Base-by-base conservation (phyloP, 768 basidiomycete genomes). In the Agrocybe praecox region DNA sequence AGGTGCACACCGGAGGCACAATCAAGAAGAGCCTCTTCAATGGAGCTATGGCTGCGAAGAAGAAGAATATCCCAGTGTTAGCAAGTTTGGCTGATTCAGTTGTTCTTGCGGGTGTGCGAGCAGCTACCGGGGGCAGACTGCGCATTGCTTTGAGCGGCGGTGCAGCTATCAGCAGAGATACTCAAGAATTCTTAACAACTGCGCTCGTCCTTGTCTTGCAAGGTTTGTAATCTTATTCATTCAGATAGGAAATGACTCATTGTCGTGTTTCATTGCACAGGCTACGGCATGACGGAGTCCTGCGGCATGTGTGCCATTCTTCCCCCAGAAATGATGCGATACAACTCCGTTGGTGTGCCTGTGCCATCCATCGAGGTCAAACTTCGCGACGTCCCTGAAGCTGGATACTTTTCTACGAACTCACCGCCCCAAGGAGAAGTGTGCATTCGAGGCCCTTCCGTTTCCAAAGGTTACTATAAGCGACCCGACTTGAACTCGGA, bases 221-320 rank as follows among this genome's bases (percentile, higher is more conserved):
- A 77, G 96, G 96, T 94, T 57, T 56, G 80, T 68, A 32, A 42
- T 42, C 18, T 17, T 44, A 12, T 33, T 42, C 51, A 34, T 18
- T 10, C 43, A 23, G 32, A 48, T 36, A 8, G 45, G 21, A 12
- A 33, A 17, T 45, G 26, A 10, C 7, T 42, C 47, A 42, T 12
- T 26, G 5, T 8, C 34, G 34, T 62, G 36, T 26, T 36, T 23
- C 62, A 43, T 34, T 60, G 40, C 46, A 21, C 57, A 94, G 93
- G 92, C 51, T 96, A 96, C 66, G 96, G 96, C 32, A 88, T 98
- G 86, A 99, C 96, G n/a, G 96, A 98, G 68, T 88, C 92, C 1
- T 88, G 90, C 65, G 92, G 92, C 40, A 94, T 96, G 92, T 92
- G 89, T 66, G 80, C 86, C 23, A 83, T 98, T 60, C 80, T 97